phyloP scores from a whole-genome alignment of 2,329 filamentous ascomycete genomes.

The Cladosporium sp. region DNA sequence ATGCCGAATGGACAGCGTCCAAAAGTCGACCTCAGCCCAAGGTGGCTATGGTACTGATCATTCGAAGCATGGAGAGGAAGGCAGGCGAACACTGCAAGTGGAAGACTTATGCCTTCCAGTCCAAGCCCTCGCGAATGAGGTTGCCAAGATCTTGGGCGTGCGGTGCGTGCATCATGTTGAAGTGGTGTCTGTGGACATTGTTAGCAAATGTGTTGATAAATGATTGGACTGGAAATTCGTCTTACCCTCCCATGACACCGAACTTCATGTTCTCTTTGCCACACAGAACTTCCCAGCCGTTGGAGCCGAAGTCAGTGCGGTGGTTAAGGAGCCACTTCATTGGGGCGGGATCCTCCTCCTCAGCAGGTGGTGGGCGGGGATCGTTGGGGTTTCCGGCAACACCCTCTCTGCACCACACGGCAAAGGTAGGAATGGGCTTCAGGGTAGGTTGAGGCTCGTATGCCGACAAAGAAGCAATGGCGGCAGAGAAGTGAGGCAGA shows the following conservation, averaged over 20 bases:
- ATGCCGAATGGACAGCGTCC: slow-evolving; percentile 5
- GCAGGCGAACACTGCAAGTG: slow-evolving; percentile 21
- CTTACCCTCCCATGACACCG: slow-evolving; percentile 63
- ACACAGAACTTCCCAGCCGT: slow-evolving; percentile 69
- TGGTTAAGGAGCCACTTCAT: slow-evolving; percentile 72
- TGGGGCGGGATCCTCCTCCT: slow-evolving; percentile 55
- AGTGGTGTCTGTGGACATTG: not conserved
- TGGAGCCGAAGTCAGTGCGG: slow-evolving; percentile 69
- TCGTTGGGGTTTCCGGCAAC: slow-evolving; percentile 69
- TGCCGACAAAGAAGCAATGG: slow-evolving; percentile 67
- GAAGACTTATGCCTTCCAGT: slow-evolving; percentile 30
- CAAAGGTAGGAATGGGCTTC: slow-evolving; percentile 61
- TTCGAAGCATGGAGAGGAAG: slow-evolving; percentile 18
- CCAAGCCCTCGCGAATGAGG: slow-evolving; percentile 47
- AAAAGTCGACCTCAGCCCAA: slow-evolving; percentile 34
- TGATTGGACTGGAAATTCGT: not conserved
- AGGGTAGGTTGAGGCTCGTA: slow-evolving; percentile 68
- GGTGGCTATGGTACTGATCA: slow-evolving; percentile 22
- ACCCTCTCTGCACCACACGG: slow-evolving; percentile 73
- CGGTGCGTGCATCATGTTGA: slow-evolving; percentile 73
- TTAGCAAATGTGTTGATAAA: slow-evolving; percentile 9
- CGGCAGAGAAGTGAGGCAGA: slow-evolving; percentile 70
- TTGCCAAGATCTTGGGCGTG: slow-evolving; percentile 41
- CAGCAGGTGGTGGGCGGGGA: slow-evolving; percentile 65
- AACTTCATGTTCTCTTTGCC: slow-evolving; percentile 63